These are phyloP conservation scores for Sclerotinia subarctica DNA, from an alignment of 2,329 filamentous ascomycete species.

Conservation along the genomic window DNA sequence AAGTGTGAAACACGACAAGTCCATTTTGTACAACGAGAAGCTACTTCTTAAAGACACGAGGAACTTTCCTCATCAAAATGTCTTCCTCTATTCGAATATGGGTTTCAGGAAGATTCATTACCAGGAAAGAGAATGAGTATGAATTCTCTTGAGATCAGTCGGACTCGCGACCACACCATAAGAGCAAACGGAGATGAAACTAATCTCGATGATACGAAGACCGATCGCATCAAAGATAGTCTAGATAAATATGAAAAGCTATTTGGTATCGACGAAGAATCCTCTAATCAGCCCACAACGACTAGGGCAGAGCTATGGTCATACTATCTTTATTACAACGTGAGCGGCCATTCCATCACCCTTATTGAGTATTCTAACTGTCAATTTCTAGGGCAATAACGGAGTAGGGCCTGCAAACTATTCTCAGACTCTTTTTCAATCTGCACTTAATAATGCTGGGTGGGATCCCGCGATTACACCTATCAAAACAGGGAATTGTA, in stretches of 20 bases:
- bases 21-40: background rate
- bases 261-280: conserved; percentile 41
- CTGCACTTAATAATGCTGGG: conserved; percentile 41
- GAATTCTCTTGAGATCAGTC: conserved; percentile 8
- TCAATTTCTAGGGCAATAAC: conserved; percentile 39
- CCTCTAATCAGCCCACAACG: conserved; percentile 42
- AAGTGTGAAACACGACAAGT: conserved; percentile 14
- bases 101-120: conserved; percentile 4
- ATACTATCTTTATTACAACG: conserved; percentile 46
- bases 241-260: conserved; percentile 39
- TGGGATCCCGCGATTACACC: conserved; percentile 40
- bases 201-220: conserved; percentile 22
- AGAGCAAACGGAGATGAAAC: conserved; percentile 19
- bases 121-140: conserved; percentile 2
- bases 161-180: conserved; percentile 19
- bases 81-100: conserved; percentile 4
- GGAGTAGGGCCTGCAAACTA: conserved; percentile 44
- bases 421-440: conserved; percentile 44
- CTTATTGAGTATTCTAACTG: background rate
- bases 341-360: conserved; percentile 10
- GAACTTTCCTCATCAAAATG: background rate
- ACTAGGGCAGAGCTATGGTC: conserved; percentile 44
- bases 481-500: conserved; percentile 30
- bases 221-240: conserved; percentile 28
- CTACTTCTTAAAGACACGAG: conserved; percentile 4